Evolutionary conservation across 495 filamentous ascomycete species (phyloP).

Genomic region (Xylaria curta): DNA sequence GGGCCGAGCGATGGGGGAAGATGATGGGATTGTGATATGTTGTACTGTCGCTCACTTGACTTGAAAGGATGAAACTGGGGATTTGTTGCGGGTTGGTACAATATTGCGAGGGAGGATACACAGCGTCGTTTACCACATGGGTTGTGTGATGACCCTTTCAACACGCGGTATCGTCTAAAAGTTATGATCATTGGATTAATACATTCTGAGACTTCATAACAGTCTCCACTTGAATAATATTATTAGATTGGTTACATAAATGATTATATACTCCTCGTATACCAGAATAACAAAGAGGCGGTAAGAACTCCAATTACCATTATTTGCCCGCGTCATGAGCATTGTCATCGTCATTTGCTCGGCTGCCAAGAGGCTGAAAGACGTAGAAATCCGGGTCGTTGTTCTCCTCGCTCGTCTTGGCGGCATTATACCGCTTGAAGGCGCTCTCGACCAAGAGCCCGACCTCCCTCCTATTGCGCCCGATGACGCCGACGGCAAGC

Average conservation of each 20-base stretch:
- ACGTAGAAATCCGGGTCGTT: slow-evolving; percentile 52
- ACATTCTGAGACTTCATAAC: neutral
- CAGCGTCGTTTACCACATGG: too few species aligned
- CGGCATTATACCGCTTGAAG: slow-evolving; percentile 54
- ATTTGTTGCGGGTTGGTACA: neutral
- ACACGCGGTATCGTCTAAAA: too few species aligned
- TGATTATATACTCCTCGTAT: neutral
- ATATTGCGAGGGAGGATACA: neutral
- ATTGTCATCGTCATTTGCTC: slow-evolving; percentile 11
- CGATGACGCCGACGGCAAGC: slow-evolving; percentile 49
- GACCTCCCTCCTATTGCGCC: slow-evolving; percentile 50
- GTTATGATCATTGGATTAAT: too few species aligned
- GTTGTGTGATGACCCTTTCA: too few species aligned
- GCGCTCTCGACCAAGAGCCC: slow-evolving; percentile 51
- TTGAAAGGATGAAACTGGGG: neutral
- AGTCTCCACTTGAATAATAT: neutral
- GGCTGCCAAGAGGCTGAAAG: slow-evolving; percentile 23
- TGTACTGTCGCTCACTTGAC: neutral
- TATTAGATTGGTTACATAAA: neutral
- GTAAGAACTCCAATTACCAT: neutral
- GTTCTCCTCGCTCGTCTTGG: slow-evolving; percentile 50
- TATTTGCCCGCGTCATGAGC: neutral
- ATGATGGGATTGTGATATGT: neutral
- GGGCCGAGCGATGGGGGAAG: neutral
- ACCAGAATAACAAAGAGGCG: neutral